Evolutionary conservation across 2,329 filamentous ascomycete species (phyloP).

Genomic region (Cladosporium sp.): DNA sequence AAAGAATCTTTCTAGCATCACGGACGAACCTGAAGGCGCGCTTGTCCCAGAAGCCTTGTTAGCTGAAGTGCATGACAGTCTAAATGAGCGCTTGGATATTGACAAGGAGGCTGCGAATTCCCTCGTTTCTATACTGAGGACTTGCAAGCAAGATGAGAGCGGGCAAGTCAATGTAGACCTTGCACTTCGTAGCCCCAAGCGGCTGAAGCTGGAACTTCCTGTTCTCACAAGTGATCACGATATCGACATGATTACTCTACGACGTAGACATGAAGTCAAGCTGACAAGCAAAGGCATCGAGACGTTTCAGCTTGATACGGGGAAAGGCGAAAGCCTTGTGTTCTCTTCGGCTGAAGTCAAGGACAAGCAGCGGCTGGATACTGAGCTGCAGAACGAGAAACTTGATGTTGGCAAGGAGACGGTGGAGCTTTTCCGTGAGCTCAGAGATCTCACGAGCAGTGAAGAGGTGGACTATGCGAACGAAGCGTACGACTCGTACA

Average conservation of each 20-base stretch:
- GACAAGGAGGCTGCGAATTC: slow-evolving; percentile 29
- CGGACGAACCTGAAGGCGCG: background rate
- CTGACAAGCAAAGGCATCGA: slow-evolving; percentile 21
- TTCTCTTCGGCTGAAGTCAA: slow-evolving; percentile 38
- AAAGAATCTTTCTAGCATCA: background rate
- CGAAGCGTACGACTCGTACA: slow-evolving; percentile 10
- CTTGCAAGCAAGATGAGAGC: background rate
- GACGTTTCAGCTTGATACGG: slow-evolving; percentile 39
- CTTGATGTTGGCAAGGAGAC: slow-evolving; percentile 39
- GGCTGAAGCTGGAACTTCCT: slow-evolving; percentile 48
- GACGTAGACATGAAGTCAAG: slow-evolving; percentile 27
- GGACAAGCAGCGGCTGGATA: slow-evolving; percentile 22
- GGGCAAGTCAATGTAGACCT: background rate
- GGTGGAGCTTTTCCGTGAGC: slow-evolving; percentile 34
- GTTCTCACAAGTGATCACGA: slow-evolving; percentile 48
- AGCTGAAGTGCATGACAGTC: background rate
- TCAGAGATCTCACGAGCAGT: slow-evolving; percentile 34
- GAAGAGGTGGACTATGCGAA: slow-evolving; percentile 22
- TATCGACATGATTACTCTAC: slow-evolving; percentile 45
- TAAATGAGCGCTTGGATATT: slow-evolving; percentile 29
- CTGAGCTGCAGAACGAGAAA: slow-evolving; percentile 37
- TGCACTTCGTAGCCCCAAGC: background rate
- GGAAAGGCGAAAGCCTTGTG: slow-evolving; percentile 45
- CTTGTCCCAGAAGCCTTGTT: background rate
- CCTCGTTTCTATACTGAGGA: slow-evolving; percentile 25